A percentile compares a stretch with the other conserved stretches of the same genome.
phyloP scores from a whole-genome alignment of 805 yeast genomes.

The Candida chauliodis region DNA sequence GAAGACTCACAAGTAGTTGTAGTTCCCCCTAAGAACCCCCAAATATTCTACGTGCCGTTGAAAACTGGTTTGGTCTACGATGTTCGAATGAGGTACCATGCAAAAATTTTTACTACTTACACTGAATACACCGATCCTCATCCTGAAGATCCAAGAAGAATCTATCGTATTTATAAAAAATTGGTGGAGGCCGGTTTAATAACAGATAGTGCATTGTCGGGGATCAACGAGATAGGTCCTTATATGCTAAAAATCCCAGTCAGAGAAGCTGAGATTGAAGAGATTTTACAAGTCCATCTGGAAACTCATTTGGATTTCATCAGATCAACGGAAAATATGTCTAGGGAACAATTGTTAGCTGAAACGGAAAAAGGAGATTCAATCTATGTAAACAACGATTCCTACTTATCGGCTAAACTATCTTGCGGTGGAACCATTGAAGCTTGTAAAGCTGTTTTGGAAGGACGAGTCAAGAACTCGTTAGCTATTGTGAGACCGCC shows the following conservation, averaged over 20 bases:
- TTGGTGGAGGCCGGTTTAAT: slow-evolving; percentile 92
- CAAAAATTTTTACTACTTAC: slow-evolving; percentile 86
- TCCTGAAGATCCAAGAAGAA: slow-evolving; percentile 97
- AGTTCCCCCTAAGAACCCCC: slow-evolving; percentile 63
- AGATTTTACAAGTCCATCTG: slow-evolving; percentile 82
- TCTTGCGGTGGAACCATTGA: slow-evolving; percentile 98
- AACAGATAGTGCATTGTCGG: slow-evolving; percentile 70
- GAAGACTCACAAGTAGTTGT: slow-evolving; percentile 19
- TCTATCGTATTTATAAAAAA: slow-evolving; percentile 87
- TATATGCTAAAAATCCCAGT: slow-evolving; percentile 86
- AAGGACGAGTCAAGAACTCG: slow-evolving; percentile 86
- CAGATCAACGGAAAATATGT: slow-evolving; percentile 72
- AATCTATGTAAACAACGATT: slow-evolving; percentile 90
- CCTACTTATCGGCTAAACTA: slow-evolving; percentile 78
- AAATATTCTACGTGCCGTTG: slow-evolving; percentile 64
- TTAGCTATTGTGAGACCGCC: slow-evolving; percentile 97
- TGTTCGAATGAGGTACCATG: slow-evolving; percentile 96
- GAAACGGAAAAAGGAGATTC: slow-evolving; percentile 93
- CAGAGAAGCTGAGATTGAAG: slow-evolving; percentile 84
- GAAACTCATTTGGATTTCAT: slow-evolving; percentile 74
- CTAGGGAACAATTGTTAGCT: slow-evolving; percentile 68
- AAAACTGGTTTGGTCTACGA: slow-evolving; percentile 96
- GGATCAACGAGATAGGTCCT: slow-evolving; percentile 74
- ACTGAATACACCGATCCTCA: slow-evolving; percentile 96
- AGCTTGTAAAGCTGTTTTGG: slow-evolving; percentile 92